Percentiles rank a stretch among this genome's conserved stretches.
These are phyloP conservation scores for Cephaloascus albidus DNA, from an alignment of 805 yeast genomes.

Conservation along the genomic window DNA sequence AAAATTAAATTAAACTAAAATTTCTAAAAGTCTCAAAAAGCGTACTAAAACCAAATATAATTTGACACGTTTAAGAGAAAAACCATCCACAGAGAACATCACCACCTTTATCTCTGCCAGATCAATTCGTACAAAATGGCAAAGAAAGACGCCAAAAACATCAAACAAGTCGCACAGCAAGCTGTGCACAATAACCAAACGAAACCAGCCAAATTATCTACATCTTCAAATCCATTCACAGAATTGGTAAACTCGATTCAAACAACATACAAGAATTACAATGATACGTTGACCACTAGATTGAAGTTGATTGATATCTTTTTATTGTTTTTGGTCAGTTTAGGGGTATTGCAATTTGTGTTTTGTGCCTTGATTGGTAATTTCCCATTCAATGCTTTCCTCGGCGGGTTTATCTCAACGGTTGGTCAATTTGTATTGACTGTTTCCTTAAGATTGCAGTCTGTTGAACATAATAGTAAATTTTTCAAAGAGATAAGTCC, in stretches of 20 bases:
- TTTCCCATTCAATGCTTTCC: slow-evolving; percentile 95
- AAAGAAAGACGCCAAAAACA: slow-evolving; percentile 22
- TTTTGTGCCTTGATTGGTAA: slow-evolving; percentile 74
- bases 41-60: too few relatives aligned
- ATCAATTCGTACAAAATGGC: slow-evolving; percentile 19
- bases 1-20: too few relatives aligned
- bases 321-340: slow-evolving; percentile 58
- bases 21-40: too few relatives aligned
- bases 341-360: slow-evolving; percentile 72
- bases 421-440: slow-evolving; percentile 95
- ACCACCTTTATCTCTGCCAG: too few relatives aligned
- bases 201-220: slow-evolving; percentile 3
- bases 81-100: too few relatives aligned
- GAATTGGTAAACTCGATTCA: slow-evolving; percentile 19
- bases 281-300: slow-evolving; percentile 30
- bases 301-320: slow-evolving; percentile 70
- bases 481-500: slow-evolving; percentile 9
- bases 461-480: slow-evolving; percentile 14
- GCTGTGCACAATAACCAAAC: slow-evolving; percentile 1
- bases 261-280: slow-evolving; percentile 18
- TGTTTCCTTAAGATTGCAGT: slow-evolving; percentile 73
- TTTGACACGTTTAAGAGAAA: too few relatives aligned
- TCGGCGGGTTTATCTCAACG: slow-evolving; percentile 85
- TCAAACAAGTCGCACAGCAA: slow-evolving; percentile 10
- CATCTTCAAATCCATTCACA: slow-evolving; percentile 3